phyloP scores from a whole-genome alignment of 768 basidiomycete species.

The Calvatia gigantea region DNA sequence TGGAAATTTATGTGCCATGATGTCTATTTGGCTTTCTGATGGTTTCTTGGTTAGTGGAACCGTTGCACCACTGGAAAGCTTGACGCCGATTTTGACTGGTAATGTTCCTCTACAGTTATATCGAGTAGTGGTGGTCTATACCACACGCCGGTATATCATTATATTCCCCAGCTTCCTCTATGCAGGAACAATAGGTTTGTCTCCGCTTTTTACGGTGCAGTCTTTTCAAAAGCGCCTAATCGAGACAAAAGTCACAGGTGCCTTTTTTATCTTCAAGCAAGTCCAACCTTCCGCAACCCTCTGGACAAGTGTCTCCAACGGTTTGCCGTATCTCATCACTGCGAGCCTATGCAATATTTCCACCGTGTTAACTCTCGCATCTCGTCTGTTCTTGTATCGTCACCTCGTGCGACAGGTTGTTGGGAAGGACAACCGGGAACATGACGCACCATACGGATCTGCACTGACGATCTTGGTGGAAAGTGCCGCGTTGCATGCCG shows the following conservation, averaged over 20 bases:
- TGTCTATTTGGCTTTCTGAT: neutral
- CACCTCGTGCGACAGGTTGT: neutral
- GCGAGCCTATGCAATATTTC: neutral
- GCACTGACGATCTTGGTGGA: neutral
- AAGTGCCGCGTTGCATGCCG: neutral
- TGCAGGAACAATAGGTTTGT: neutral
- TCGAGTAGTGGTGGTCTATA: neutral
- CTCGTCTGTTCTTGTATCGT: neutral
- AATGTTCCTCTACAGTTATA: no score
- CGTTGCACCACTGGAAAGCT: no score
- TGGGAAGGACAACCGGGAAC: neutral
- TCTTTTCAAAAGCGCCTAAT: no score
- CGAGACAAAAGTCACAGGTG: neutral
- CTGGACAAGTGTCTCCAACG: neutral
- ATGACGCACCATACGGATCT: neutral
- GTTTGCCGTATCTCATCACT: neutral
- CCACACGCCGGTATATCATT: neutral
- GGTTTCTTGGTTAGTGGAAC: neutral
- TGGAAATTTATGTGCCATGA: neutral
- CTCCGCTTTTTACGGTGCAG: neutral
- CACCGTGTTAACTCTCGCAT: neutral
- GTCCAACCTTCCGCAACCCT: neutral
- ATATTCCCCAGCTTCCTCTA: neutral
- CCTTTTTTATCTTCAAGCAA: neutral
- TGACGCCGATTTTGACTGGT: neutral